These are phyloP conservation scores for Podaxis sp. DNA, from an alignment of 768 basidiomycete genomes.

Conservation along the genomic window DNA sequence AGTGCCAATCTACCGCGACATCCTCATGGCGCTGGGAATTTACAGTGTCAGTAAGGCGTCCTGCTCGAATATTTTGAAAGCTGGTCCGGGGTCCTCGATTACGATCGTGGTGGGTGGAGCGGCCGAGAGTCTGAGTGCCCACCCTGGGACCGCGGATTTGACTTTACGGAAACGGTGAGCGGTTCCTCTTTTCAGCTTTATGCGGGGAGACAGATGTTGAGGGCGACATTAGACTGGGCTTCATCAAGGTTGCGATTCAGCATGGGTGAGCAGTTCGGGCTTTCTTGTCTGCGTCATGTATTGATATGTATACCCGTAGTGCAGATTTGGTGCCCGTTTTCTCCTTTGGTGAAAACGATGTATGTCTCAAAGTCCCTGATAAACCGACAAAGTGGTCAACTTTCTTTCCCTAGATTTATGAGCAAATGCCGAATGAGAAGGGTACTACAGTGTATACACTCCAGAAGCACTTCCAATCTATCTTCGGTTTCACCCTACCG, in stretches of 20 bases:
- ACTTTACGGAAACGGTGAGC: slow-evolving; percentile 68
- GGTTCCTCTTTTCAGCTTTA: neutral
- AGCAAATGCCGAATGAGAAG: slow-evolving; percentile 94
- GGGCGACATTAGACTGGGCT: slow-evolving; percentile 60
- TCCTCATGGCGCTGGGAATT: slow-evolving; percentile 81
- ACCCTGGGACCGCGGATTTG: slow-evolving; percentile 94
- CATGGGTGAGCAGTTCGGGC: slow-evolving; percentile 59
- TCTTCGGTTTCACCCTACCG: slow-evolving; percentile 95
- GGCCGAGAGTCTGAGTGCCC: slow-evolving; percentile 89
- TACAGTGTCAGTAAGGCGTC: slow-evolving; percentile 89
- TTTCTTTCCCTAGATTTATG: slow-evolving; percentile 65
- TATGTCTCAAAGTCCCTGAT: slow-evolving; percentile 28
- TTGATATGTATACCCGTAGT: slow-evolving; percentile 31
- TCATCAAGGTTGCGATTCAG: slow-evolving; percentile 91
- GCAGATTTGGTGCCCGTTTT: slow-evolving; percentile 97
- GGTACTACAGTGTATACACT: slow-evolving; percentile 83
- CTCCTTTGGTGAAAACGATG: slow-evolving; percentile 98
- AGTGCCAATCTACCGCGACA: slow-evolving; percentile 91
- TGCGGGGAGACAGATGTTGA: neutral
- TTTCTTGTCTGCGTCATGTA: slow-evolving; percentile 5
- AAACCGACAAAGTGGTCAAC: neutral
- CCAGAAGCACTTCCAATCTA: slow-evolving; percentile 86
- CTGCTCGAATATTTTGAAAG: slow-evolving; percentile 81
- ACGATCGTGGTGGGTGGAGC: slow-evolving; percentile 97
- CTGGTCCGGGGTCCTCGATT: slow-evolving; percentile 65